Percentiles rank a stretch among this genome's conserved stretches.
These are phyloP conservation scores for Aspergillus cavernicola DNA, from an alignment of 495 filamentous ascomycete species.

Conservation along the genomic window DNA sequence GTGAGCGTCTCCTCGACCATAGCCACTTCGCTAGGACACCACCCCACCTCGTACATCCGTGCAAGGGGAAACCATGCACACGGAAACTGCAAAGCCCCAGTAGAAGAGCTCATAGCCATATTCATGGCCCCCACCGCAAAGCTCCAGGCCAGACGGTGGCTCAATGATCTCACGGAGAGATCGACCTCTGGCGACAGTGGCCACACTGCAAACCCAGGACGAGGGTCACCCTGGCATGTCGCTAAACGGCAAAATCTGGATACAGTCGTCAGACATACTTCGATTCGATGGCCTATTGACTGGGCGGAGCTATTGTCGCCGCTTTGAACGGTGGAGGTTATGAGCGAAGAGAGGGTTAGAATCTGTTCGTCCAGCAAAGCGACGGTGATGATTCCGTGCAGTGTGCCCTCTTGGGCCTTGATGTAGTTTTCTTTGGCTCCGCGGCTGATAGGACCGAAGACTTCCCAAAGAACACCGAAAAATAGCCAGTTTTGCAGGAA, in stretches of 20 bases:
- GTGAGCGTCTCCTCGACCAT: conserved; percentile 2
- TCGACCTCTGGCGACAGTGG: conserved; percentile 1
- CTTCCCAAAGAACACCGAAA: conserved; percentile 7
- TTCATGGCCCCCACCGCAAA: neutral
- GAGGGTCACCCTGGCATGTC: neutral
- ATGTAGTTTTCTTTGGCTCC: neutral
- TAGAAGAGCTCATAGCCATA: neutral
- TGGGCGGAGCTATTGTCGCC: neutral
- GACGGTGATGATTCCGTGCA: neutral
- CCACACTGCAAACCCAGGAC: neutral
- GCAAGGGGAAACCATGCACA: conserved; percentile 3
- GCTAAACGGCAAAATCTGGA: conserved; percentile 2
- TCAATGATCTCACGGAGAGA: neutral
- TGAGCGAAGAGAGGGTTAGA: neutral
- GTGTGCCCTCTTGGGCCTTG: neutral
- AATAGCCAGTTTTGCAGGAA: conserved; percentile 7
- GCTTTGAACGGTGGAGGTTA: neutral
- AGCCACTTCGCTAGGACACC: conserved; percentile 6
- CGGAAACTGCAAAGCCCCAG: neutral
- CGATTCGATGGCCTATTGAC: neutral
- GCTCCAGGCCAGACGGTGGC: conserved; percentile 1
- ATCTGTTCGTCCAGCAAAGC: neutral
- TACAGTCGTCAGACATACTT: neutral
- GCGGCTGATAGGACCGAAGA: neutral
- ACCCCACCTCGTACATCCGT: neutral